A percentile compares a stretch with the other conserved stretches of the same genome.
These are phyloP conservation scores for Xylaria polymorpha DNA, from an alignment of 2,329 filamentous ascomycete genomes.

Conservation along the genomic window DNA sequence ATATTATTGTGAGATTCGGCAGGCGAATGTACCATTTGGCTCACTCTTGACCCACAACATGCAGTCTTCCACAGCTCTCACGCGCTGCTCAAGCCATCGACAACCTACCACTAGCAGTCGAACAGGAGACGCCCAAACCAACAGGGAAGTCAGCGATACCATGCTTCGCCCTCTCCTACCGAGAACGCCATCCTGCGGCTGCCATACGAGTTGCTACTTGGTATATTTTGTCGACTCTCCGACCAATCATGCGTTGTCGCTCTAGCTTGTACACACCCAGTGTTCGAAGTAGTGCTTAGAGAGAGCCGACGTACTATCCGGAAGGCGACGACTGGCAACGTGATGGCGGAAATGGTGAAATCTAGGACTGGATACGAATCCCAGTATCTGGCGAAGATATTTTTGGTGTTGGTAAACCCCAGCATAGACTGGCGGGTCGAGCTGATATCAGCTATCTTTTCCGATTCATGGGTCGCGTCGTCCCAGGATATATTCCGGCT, in stretches of 20 bases:
- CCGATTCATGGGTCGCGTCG: neutral
- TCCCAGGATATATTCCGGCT: neutral
- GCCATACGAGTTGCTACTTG: slow-evolving; percentile 5
- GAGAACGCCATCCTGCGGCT: neutral
- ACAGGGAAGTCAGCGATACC: neutral
- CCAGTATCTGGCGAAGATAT: neutral
- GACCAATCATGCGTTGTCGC: neutral
- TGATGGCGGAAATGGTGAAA: neutral
- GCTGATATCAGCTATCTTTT: neutral
- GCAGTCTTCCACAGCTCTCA: neutral
- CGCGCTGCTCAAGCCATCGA: neutral
- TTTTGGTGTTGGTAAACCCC: neutral
- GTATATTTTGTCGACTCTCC: neutral
- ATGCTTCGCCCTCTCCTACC: neutral
- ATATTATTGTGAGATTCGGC: too few species aligned
- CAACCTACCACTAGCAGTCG: neutral
- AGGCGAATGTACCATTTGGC: too few species aligned
- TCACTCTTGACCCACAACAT: neutral
- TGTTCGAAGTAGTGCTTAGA: neutral
- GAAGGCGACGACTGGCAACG: neutral
- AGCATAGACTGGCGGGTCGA: neutral
- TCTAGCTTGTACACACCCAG: neutral
- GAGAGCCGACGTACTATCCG: neutral
- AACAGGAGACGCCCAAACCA: neutral
- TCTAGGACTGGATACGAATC: neutral